Evolutionary conservation across 768 basidiomycete genomes (phyloP).

Genomic region (Kwoniella heveanensis): DNA sequence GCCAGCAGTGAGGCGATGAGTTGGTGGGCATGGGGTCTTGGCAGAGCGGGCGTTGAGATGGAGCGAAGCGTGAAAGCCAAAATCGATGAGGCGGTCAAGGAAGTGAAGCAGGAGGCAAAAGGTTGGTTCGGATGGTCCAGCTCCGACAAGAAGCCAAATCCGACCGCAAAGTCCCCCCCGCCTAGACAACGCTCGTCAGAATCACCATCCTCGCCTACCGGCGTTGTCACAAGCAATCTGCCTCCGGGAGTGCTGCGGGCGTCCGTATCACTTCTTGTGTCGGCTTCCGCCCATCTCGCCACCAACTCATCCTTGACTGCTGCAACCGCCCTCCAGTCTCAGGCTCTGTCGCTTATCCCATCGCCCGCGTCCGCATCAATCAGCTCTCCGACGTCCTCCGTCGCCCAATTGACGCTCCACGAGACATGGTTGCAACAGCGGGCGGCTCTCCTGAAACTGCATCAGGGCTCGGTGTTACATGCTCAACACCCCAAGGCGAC

Average conservation of each 20-base stretch:
- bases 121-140: conserved; percentile 31
- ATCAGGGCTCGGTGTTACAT: conserved; percentile 43
- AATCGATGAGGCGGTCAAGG: conserved; percentile 7
- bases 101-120: conserved; percentile 17
- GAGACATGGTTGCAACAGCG: conserved; percentile 45
- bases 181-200: background rate
- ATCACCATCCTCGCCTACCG: conserved; percentile 1
- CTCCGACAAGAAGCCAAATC: background rate
- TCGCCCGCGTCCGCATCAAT: conserved; percentile 6
- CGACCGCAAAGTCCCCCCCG: conserved; percentile 1
- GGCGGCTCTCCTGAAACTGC: conserved; percentile 38
- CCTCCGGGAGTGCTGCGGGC: conserved; percentile 44
- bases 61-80: background rate
- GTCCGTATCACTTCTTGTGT: conserved; percentile 44
- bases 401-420: conserved; percentile 37
- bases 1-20: conserved; percentile 28
- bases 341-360: conserved; percentile 33
- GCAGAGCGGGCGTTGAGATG: conserved; percentile 29
- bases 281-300: conserved; percentile 42
- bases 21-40: conserved; percentile 53
- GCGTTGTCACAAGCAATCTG: background rate
- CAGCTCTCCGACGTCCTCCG: conserved; percentile 19
- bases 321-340: conserved; percentile 36
- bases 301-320: conserved; percentile 23
- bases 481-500: conserved; percentile 28